Evolutionary conservation across 805 yeast genomes (phyloP), one percentile per base, ranked within the genome.

Genomic region (Ogataea salicorniae): DNA sequence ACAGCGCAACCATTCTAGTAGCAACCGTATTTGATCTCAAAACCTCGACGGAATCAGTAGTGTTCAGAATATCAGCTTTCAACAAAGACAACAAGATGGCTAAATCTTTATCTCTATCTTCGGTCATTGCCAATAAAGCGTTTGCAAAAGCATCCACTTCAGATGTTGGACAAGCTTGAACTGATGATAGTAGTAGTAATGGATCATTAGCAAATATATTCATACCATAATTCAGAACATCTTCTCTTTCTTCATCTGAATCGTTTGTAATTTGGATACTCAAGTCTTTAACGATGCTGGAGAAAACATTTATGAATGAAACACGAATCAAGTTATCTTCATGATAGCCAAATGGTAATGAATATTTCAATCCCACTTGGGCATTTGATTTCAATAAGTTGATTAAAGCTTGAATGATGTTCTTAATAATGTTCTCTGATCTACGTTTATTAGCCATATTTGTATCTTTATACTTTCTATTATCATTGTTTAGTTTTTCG

Each of bases 11-110:
- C 44, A 88, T 73, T 56, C 90, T 76, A 0, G 96, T 88, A 33
- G 94, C 86, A 35, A 88, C 84, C 45, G 91, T 83, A 62, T 89
- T 89, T 46, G 94, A 76, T 57, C 96, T 75, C 56, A 89, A 72
- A 31, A 89, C 79, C 59, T 87, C 94, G 31, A 86, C 79, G 17
- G 86, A 77, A 49, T 84, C 76, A 1, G 77, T 66, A 0, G 87
- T 80, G 29, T 68, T 71, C 43, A 69, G 61, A 20, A 89, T 83
- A 60, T 88, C 96, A 48, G 78, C 79, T 26, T 69, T 70, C 17
- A 88, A 70, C 41, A 86, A 66, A 9, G 75, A 72, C 2, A 75
- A 63, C 37, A 87, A 80, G 22, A 86, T 63, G 13, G 72, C 64
- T 51, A 46, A 68, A 54, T 64, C 71, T 56, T 36, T 68, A 1